Percentiles rank a stretch among this genome's conserved stretches.
Conservation (phyloP, 2,329 filamentous ascomycete genomes). For the Xylariomycetidae sp. region DNA sequence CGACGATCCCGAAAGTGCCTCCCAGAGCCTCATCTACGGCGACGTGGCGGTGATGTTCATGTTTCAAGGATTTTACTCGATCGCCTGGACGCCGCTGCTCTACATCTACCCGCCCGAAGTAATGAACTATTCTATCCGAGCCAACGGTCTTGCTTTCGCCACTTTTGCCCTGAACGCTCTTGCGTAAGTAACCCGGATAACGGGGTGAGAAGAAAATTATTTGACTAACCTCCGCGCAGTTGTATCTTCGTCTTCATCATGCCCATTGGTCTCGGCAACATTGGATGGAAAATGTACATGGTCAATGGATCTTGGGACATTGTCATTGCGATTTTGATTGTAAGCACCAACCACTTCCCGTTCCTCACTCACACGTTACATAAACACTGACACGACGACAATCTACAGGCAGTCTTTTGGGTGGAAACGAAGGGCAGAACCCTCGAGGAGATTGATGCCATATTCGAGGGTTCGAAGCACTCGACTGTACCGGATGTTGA, state of each 20-base stretch:
- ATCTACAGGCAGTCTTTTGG: constrained; percentile 26
- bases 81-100: constrained; percentile 46
- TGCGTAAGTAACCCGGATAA: constrained; percentile 18
- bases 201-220: too few species aligned
- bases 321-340: constrained; percentile 32
- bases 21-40: constrained; percentile 21
- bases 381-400: too few species aligned
- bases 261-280: constrained; percentile 36
- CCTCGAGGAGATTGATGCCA: constrained; percentile 32
- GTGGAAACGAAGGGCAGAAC: constrained; percentile 35
- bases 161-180: constrained; percentile 24
- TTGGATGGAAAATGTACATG: constrained; percentile 44
- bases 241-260: constrained; percentile 35
- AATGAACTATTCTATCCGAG: constrained; percentile 44
- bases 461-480: constrained; percentile 25
- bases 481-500: background rate
- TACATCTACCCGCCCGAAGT: constrained; percentile 46
- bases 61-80: constrained; percentile 45
- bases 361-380: too few species aligned
- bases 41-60: constrained; percentile 41
- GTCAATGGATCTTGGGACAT: constrained; percentile 41
- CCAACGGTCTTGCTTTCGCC: constrained; percentile 39
- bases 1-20: constrained; percentile 22
- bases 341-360: constrained; percentile 17
- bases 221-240: constrained; percentile 15